Base-by-base conservation (phyloP, 129 eudicot species). In the Flaveria linearis region DNA sequence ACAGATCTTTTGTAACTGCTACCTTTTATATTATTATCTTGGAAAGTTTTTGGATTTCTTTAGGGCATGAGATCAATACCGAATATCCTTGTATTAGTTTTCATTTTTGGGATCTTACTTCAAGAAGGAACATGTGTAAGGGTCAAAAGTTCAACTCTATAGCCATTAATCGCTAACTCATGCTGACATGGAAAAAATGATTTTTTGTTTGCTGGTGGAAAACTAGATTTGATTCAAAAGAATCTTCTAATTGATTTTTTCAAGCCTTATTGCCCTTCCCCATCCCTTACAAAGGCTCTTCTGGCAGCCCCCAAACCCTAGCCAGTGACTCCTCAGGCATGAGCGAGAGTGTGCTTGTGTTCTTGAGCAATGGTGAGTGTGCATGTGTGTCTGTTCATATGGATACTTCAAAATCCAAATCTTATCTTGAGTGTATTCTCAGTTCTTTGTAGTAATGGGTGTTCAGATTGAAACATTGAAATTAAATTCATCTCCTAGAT, bases 1-100 rank as follows among this genome's bases (percentile, higher is more conserved):
- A 68, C 15, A 7, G 68, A 65, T n/a, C 20, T 45, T 42, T 26
- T 41, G 69, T 18, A 45, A 36, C 12, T n/a, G 11, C 55, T 66
- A 14, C 13, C 33, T 67, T 50, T 18, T 78, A 28, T 2, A 33
- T 36, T 72, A 39, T 46, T 63, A 63, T 63, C 11, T 70, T 51
- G 58, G 57, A 12, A 50, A 73, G 42, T 11, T 51, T 4, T 22
- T 36, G 33, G 50, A 52, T 72, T 28, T 64, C 45, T 62, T 3
- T 30, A 2, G n/a, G 41, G 67, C 42, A 61, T 26, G 67, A 13
- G 18, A 25, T 25, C 67, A 25, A 25, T 61, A 25, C 3, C 3
- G 18, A 11, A 25, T 1, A 25, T 1, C 41, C 14, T 20, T 9
- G 62, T 56, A 4, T 30, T 14, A 15, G 22, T 62, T 14, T 28